These are phyloP conservation scores for Hansenula anomala DNA, from an alignment of 1,139 yeast genomes.

Conservation along the genomic window DNA sequence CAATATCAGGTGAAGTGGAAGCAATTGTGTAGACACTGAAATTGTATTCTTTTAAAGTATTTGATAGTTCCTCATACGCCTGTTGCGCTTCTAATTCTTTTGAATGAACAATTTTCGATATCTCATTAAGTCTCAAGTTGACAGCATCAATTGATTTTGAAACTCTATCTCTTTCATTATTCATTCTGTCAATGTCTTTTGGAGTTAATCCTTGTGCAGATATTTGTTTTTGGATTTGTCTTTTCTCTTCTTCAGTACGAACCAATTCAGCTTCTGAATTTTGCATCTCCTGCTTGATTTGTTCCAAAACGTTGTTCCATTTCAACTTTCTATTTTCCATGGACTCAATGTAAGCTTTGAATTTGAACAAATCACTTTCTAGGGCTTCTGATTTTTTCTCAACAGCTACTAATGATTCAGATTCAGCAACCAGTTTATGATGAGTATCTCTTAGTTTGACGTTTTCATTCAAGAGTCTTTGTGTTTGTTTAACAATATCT, in stretches of 20 bases:
- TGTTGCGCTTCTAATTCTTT: constrained; percentile 45
- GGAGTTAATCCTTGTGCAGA: constrained; percentile 54
- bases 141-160: constrained; percentile 51
- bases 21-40: constrained; percentile 45
- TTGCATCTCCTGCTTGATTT: constrained; percentile 50
- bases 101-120: constrained; percentile 33
- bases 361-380: constrained; percentile 67
- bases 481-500: constrained; percentile 39
- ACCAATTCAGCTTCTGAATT: constrained; percentile 40
- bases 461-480: constrained; percentile 35
- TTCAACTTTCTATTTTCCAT: constrained; percentile 60
- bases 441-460: constrained; percentile 28
- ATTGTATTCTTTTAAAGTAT: constrained; percentile 51
- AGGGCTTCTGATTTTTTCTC: constrained; percentile 59
- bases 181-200: constrained; percentile 57
- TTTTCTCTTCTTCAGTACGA: constrained; percentile 40
- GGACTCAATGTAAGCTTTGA: constrained; percentile 63
- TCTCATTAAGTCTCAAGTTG: constrained; percentile 26
- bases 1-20: constrained; percentile 16
- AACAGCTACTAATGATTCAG: constrained; percentile 38
- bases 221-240: constrained; percentile 42
- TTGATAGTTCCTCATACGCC: constrained; percentile 46
- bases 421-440: constrained; percentile 28
- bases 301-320: constrained; percentile 56
- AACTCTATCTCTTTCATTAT: constrained; percentile 55